Percentiles rank a stretch among this genome's conserved stretches.
phyloP scores from a whole-genome alignment of 192 early-diverging fungal genomes.

The Chytriomyces sp. region DNA sequence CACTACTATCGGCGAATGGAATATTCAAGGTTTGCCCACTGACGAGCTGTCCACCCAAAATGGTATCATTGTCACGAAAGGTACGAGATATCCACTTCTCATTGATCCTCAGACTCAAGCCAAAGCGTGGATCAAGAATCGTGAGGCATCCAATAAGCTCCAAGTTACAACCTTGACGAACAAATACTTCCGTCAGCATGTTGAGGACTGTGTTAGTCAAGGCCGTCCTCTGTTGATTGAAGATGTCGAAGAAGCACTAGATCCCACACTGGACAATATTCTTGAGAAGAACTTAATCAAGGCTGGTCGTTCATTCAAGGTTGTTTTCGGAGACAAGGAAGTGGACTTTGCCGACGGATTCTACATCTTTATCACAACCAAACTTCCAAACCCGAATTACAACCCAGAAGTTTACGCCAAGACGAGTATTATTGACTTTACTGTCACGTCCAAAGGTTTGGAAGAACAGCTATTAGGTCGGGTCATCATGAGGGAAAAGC shows the following conservation, averaged over 20 bases:
- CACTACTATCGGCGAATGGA: slow-evolving; percentile 67
- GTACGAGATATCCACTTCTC: slow-evolving; percentile 62
- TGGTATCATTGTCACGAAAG: slow-evolving; percentile 65
- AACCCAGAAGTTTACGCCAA: slow-evolving; percentile 70
- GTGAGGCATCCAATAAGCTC: slow-evolving; percentile 67
- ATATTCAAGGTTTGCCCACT: slow-evolving; percentile 68
- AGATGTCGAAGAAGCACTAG: slow-evolving; percentile 64
- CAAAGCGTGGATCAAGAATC: slow-evolving; percentile 66
- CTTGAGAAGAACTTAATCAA: slow-evolving; percentile 66
- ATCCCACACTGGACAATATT: slow-evolving; percentile 69
- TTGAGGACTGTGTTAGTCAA: slow-evolving; percentile 63
- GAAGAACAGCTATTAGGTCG: slow-evolving; percentile 68
- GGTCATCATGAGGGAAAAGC: slow-evolving; percentile 69
- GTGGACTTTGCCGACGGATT: slow-evolving; percentile 62
- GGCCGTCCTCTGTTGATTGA: slow-evolving; percentile 66
- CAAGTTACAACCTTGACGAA: slow-evolving; percentile 54
- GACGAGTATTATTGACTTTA: slow-evolving; percentile 67
- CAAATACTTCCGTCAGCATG: slow-evolving; percentile 67
- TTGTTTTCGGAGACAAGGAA: slow-evolving; percentile 68
- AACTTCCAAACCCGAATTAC: slow-evolving; percentile 67
- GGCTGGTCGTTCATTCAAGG: slow-evolving; percentile 59
- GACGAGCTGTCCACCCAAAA: slow-evolving; percentile 68
- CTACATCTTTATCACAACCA: slow-evolving; percentile 65
- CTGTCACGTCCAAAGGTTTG: slow-evolving; percentile 62
- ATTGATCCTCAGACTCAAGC: slow-evolving; percentile 70